A percentile compares a stretch with the other conserved stretches of the same genome.
These are phyloP conservation scores for Persicaria tinctoria DNA, from an alignment of 148 eudicot genomes.

Conservation along the genomic window DNA sequence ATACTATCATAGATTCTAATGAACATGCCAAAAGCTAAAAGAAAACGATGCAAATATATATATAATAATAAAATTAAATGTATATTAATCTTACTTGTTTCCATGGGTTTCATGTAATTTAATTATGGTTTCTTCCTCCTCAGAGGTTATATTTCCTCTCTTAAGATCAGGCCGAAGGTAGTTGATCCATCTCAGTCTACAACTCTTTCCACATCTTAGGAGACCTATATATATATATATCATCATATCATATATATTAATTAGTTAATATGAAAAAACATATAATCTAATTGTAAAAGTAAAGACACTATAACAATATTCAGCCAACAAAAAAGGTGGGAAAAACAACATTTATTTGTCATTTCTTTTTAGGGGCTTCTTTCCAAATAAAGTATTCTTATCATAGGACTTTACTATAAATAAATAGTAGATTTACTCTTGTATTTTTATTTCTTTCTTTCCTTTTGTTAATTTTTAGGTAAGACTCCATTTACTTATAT, in stretches of 20 bases:
- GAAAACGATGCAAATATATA: too few species aligned
- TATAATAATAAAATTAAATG: too few species aligned
- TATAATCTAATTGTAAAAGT: background rate
- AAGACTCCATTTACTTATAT: too few species aligned
- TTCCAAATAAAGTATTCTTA: too few species aligned
- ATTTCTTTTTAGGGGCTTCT: too few species aligned
- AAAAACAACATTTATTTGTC: too few species aligned
- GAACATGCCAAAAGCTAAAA: too few species aligned
- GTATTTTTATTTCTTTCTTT: too few species aligned
- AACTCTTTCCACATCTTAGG: conserved; percentile 48
- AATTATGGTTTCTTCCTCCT: conserved; percentile 42
- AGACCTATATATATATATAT: conserved; percentile 28
- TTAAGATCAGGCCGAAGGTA: conserved; percentile 47
- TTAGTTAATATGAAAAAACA: background rate
- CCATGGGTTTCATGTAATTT: conserved; percentile 36
- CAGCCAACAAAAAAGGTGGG: too few species aligned
- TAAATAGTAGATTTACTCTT: too few species aligned
- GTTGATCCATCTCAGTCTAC: conserved; percentile 50
- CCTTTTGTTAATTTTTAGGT: too few species aligned
- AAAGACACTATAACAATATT: background rate
- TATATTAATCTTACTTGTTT: conserved; percentile 29
- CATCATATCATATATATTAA: background rate
- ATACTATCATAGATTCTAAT: background rate
- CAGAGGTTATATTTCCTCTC: conserved; percentile 34
- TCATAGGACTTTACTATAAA: too few species aligned